Evolutionary conservation across 2,329 filamentous ascomycete genomes (phyloP).

Genomic region (Fusarium denticulatum): DNA sequence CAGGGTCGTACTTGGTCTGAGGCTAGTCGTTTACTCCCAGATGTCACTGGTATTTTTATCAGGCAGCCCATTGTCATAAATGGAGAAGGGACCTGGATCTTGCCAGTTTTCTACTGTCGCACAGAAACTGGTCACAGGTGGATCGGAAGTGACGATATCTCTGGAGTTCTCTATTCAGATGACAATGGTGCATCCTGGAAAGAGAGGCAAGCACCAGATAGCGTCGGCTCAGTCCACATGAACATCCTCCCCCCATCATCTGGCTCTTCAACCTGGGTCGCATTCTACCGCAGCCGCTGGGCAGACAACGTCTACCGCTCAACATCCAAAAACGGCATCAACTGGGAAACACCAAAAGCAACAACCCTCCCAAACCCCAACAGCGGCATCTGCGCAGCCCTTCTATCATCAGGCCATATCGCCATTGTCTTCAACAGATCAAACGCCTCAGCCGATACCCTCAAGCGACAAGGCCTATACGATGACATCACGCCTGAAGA

Average conservation of each 20-base stretch:
- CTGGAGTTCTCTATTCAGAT: conserved; percentile 49
- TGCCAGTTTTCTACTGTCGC: conserved; percentile 57
- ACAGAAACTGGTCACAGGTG: conserved; percentile 52
- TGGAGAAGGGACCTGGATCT: conserved; percentile 50
- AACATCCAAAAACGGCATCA: conserved; percentile 51
- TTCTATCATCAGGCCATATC: conserved; percentile 49
- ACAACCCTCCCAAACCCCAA: conserved; percentile 56
- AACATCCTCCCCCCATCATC: conserved; percentile 48
- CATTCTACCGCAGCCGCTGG: conserved; percentile 56
- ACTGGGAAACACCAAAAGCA: conserved; percentile 50
- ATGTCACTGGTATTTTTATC: conserved; percentile 51
- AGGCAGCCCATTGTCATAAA: conserved; percentile 54
- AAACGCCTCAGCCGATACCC: conserved; percentile 44
- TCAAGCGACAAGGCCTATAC: conserved; percentile 53
- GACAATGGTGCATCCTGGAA: conserved; percentile 53
- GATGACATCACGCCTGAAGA: conserved; percentile 55
- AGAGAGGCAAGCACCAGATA: conserved; percentile 50
- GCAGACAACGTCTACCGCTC: conserved; percentile 56
- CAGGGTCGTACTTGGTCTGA: conserved; percentile 50
- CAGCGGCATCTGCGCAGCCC: conserved; percentile 52
- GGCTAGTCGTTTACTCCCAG: conserved; percentile 46
- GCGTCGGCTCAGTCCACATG: conserved; percentile 56
- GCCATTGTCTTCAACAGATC: conserved; percentile 55
- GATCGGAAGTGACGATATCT: conserved; percentile 57
- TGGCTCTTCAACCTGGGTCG: conserved; percentile 44